phyloP scores from a whole-genome alignment of 768 basidiomycete genomes.

The Polyporus arcularius region DNA sequence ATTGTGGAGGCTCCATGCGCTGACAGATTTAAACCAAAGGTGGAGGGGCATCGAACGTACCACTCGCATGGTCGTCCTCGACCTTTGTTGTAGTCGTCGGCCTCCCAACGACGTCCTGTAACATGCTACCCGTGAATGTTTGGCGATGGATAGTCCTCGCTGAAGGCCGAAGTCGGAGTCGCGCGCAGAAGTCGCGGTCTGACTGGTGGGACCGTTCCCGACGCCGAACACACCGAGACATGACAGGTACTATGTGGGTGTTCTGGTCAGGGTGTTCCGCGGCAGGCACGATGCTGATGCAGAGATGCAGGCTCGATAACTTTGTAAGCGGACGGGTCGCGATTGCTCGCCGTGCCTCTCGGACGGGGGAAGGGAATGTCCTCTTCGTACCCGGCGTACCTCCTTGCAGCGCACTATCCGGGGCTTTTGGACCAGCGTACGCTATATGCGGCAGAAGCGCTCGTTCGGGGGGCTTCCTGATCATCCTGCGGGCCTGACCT shows the following conservation, averaged over 20 bases:
- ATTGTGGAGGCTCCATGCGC: conserved; percentile 12
- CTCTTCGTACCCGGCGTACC: neutral
- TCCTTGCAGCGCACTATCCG: neutral
- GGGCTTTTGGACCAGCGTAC: neutral
- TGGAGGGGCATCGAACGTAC: conserved; percentile 7
- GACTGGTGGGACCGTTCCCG: neutral
- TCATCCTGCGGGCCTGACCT: neutral
- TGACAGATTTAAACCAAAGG: conserved; percentile 1
- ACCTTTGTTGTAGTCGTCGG: neutral
- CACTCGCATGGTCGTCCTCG: neutral
- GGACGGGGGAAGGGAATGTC: neutral
- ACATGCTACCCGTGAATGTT: neutral
- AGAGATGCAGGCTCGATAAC: neutral
- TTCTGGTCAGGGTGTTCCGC: neutral
- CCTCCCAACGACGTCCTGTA: neutral
- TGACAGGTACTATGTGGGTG: neutral
- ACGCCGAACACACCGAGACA: neutral
- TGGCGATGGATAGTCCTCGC: neutral
- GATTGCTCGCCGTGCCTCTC: neutral
- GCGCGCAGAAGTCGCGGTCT: no score
- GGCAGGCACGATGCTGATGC: neutral
- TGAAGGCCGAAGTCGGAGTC: no score
- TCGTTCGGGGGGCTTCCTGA: neutral
- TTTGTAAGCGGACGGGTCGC: neutral
- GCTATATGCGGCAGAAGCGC: neutral